These are phyloP conservation scores for Macrophomina tecta DNA, from an alignment of 2,329 filamentous ascomycete species.

Conservation along the genomic window DNA sequence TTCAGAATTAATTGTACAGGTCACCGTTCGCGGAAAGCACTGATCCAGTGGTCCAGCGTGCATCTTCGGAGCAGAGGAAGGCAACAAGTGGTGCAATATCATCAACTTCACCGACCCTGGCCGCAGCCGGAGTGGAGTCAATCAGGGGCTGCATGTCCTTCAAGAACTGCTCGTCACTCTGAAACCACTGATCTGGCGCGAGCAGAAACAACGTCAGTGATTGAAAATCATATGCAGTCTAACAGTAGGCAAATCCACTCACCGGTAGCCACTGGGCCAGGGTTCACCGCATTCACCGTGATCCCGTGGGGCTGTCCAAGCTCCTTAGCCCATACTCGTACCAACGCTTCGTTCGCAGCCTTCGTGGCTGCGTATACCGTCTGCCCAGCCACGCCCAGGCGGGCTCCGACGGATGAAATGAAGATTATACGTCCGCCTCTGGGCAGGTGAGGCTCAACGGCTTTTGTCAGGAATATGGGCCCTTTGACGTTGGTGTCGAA, in stretches of 20 bases:
- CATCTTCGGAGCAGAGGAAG: not conserved
- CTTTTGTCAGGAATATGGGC: conserved; percentile 57
- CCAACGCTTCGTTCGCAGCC: conserved; percentile 63
- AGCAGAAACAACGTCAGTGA: not conserved
- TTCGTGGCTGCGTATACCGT: conserved; percentile 61
- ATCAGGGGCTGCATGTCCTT: conserved; percentile 1
- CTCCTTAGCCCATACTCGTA: conserved; percentile 62
- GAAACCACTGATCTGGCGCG: not conserved
- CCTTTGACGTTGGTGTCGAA: conserved; percentile 61
- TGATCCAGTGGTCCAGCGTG: not conserved
- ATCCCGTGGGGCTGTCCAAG: conserved; percentile 56
- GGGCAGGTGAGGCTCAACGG: conserved; percentile 54
- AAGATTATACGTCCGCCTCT: conserved; percentile 57
- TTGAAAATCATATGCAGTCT: not conserved
- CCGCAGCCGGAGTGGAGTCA: not conserved
- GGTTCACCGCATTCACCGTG: conserved; percentile 64
- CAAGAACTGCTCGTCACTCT: not conserved
- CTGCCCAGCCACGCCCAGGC: conserved; percentile 50
- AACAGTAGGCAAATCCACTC: not conserved
- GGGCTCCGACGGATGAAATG: conserved; percentile 58
- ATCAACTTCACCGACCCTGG: not conserved
- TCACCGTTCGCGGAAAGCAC: not conserved
- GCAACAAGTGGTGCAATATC: not conserved
- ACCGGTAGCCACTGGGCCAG: conserved; percentile 55
- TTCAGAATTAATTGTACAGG: not conserved